A percentile compares a stretch with the other conserved stretches of the same genome.
phyloP scores from a whole-genome alignment of 129 eudicot species.

The Solidago caesia region DNA sequence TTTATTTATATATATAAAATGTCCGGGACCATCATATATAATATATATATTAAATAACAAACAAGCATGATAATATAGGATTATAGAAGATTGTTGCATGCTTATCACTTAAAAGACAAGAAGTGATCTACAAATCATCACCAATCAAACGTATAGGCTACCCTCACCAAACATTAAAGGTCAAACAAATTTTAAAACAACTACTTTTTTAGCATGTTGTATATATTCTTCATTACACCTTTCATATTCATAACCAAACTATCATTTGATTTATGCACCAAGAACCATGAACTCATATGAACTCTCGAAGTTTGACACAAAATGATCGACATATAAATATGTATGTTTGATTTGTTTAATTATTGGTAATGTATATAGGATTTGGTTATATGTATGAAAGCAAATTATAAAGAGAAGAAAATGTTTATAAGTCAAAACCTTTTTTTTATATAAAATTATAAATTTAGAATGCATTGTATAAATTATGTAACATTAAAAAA shows the following conservation, averaged over 20 bases:
- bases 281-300: too few relatives aligned
- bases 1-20: neutral
- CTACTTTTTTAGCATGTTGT: slow-evolving; percentile 38
- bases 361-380: too few relatives aligned
- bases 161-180: slow-evolving; percentile 26
- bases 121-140: slow-evolving; percentile 38
- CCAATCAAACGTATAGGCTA: slow-evolving; percentile 24
- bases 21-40: slow-evolving; percentile 28
- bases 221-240: slow-evolving; percentile 24
- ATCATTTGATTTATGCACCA: neutral
- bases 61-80: slow-evolving; percentile 19
- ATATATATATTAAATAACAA: slow-evolving; percentile 16
- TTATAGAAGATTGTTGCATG: slow-evolving; percentile 35
- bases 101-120: slow-evolving; percentile 33
- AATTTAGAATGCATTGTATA: too few relatives aligned
- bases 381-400: too few relatives aligned
- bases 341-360: too few relatives aligned
- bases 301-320: too few relatives aligned
- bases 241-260: slow-evolving; percentile 8
- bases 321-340: too few relatives aligned
- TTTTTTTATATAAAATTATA: too few relatives aligned
- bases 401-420: too few relatives aligned
- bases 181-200: neutral
- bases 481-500: too few relatives aligned
- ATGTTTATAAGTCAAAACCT: too few relatives aligned